Evolutionary conservation across 2,329 filamentous ascomycete genomes (phyloP).

Genomic region (Arthroderma sp.): DNA sequence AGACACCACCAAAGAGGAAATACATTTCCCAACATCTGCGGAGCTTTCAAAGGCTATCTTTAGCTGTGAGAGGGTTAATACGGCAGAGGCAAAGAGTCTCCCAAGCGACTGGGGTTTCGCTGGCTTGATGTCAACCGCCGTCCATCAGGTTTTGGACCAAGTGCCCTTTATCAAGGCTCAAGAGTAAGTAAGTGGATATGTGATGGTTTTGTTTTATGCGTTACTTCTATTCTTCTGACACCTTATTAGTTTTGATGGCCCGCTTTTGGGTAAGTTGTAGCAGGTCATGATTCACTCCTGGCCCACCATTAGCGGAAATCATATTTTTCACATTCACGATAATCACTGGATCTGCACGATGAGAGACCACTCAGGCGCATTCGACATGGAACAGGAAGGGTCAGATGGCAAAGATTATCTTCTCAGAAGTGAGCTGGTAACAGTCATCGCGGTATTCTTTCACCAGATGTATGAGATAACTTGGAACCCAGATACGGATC

Average conservation of each 20-base stretch:
- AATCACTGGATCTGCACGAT: slow-evolving; percentile 8
- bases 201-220: not conserved
- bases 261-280: slow-evolving; percentile 2
- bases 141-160: slow-evolving; percentile 2
- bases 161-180: slow-evolving; percentile 1
- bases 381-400: not conserved
- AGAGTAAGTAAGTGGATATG: not conserved
- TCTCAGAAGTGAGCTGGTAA: slow-evolving; percentile 7
- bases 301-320: not conserved
- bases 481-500: slow-evolving; percentile 4
- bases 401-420: slow-evolving; percentile 5
- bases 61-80: slow-evolving; percentile 3
- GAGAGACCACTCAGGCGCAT: slow-evolving; percentile 2
- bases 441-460: slow-evolving; percentile 7
- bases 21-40: slow-evolving; percentile 3
- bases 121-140: slow-evolving; percentile 6
- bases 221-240: slow-evolving; percentile 1
- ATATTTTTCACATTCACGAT: not conserved
- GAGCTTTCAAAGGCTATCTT: slow-evolving; percentile 8
- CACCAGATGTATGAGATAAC: slow-evolving; percentile 9
- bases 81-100: slow-evolving; percentile 1
- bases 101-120: slow-evolving; percentile 8
- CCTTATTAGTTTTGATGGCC: slow-evolving; percentile 3
- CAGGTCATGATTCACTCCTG: not conserved
- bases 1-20: slow-evolving; percentile 5